Percentiles rank a stretch among this genome's conserved stretches.
These are phyloP conservation scores for Takakia lepidozioides DNA, from an alignment of 225 moss, liverwort and hornwort species.

Conservation along the genomic window DNA sequence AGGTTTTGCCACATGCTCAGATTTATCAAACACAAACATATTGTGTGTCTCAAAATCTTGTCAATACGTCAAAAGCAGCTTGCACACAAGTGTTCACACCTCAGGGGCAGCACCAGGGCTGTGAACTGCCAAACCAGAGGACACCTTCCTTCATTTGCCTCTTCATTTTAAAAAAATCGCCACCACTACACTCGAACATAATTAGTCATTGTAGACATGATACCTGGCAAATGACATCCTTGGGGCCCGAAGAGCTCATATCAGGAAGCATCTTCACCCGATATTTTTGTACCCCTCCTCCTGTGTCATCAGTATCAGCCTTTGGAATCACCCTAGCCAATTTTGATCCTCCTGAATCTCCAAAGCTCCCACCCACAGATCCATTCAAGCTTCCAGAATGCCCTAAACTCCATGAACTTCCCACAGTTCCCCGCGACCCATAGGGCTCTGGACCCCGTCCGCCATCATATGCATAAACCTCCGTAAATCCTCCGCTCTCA, in stretches of 20 bases:
- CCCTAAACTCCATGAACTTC: not conserved
- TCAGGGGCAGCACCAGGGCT: no score
- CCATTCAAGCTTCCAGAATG: constrained; percentile 34
- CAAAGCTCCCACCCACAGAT: constrained; percentile 24
- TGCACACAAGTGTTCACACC: no score
- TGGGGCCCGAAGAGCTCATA: no score
- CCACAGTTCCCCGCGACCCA: constrained; percentile 62
- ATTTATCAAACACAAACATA: no score
- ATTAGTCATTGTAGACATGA: no score
- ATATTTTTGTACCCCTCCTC: constrained; percentile 79
- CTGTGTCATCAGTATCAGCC: constrained; percentile 39
- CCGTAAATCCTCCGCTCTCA: constrained; percentile 47
- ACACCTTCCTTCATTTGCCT: no score
- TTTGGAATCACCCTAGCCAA: constrained; percentile 67
- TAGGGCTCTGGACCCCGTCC: constrained; percentile 62
- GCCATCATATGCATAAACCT: constrained; percentile 88
- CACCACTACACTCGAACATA: no score
- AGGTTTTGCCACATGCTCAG: no score
- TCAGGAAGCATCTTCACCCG: constrained; percentile 95
- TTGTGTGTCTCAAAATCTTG: no score
- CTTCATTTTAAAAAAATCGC: no score
- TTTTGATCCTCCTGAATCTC: constrained; percentile 28
- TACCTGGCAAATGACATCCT: constrained; percentile 96
- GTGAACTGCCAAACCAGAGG: no score
- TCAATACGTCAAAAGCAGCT: no score